Percentiles rank a stretch among this genome's conserved stretches.
These are phyloP conservation scores for Fragaria vesca DNA, from an alignment of 306 rosid genomes.

Conservation along the genomic window DNA sequence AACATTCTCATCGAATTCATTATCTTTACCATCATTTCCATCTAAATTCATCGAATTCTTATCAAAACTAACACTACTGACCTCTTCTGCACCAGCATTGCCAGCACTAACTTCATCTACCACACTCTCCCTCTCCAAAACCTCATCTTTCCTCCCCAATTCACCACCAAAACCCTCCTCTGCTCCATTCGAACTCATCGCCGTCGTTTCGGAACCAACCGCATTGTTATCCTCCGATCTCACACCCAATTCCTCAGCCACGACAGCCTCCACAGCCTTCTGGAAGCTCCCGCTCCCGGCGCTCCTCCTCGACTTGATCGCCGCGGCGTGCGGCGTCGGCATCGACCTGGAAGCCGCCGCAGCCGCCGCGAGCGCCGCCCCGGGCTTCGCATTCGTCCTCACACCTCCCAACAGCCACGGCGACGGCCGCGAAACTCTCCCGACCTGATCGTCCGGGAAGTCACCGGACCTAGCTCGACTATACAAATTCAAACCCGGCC, in stretches of 20 bases:
- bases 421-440: conserved; percentile 51
- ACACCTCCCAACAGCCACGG: conserved; percentile 66
- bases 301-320: conserved; percentile 72
- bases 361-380: conserved; percentile 91
- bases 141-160: conserved; percentile 25
- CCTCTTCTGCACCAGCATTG: conserved; percentile 25
- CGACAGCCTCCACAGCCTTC: conserved; percentile 29
- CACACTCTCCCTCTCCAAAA: conserved; percentile 31
- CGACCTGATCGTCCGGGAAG: conserved; percentile 39
- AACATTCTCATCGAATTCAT: conserved; percentile 24
- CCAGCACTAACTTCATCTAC: conserved; percentile 24
- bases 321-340: conserved; percentile 83
- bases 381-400: conserved; percentile 79
- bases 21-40: conserved; percentile 20
- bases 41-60: conserved; percentile 21
- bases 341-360: conserved; percentile 87
- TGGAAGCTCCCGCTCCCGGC: conserved; percentile 34
- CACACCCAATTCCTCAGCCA: conserved; percentile 32
- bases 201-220: conserved; percentile 7
- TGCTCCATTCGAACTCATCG: conserved; percentile 19
- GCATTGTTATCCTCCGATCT: conserved; percentile 27
- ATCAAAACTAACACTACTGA: conserved; percentile 37
- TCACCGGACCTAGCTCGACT: conserved; percentile 42
- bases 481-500: conserved; percentile 31
- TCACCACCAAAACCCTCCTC: conserved; percentile 28